Evolutionary conservation across 139 green algal species (phyloP).

Genomic region (Trebouxia sp.): DNA sequence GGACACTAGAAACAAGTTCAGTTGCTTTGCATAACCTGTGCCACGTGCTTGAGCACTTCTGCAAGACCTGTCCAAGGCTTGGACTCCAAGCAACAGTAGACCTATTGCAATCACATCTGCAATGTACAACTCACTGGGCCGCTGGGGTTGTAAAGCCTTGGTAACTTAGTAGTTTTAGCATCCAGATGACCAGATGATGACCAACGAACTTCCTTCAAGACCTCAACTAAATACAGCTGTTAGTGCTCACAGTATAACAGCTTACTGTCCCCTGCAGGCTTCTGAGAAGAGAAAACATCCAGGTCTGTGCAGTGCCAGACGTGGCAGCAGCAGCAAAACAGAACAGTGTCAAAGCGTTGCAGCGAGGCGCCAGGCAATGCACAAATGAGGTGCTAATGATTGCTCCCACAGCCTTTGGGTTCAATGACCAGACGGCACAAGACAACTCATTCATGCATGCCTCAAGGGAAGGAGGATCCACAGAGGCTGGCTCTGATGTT

Average conservation of each 20-base stretch:
- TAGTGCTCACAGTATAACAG: not conserved
- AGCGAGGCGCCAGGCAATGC: slow-evolving; percentile 55
- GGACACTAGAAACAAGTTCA: too few species aligned
- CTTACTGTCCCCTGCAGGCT: slow-evolving; percentile 18
- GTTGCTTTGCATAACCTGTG: too few species aligned
- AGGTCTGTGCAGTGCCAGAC: slow-evolving; percentile 39
- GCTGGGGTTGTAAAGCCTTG: too few species aligned
- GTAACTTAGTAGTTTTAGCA: too few species aligned
- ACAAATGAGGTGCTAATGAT: slow-evolving; percentile 91
- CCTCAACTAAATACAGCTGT: not conserved
- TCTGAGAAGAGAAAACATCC: slow-evolving; percentile 41
- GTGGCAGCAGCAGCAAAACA: slow-evolving; percentile 25
- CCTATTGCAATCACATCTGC: too few species aligned
- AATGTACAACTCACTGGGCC: too few species aligned
- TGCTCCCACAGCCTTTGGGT: slow-evolving; percentile 91
- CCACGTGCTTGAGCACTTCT: too few species aligned
- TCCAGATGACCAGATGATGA: too few species aligned
- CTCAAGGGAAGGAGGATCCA: slow-evolving; percentile 33
- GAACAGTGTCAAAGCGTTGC: slow-evolving; percentile 5
- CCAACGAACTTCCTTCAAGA: too few species aligned
- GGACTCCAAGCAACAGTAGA: too few species aligned
- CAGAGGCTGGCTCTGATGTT: slow-evolving; percentile 31
- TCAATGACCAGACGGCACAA: slow-evolving; percentile 90
- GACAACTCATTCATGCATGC: slow-evolving; percentile 92
- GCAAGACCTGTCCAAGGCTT: too few species aligned